Evolutionary conservation across 495 filamentous ascomycete species (phyloP), one percentile per base, ranked within the genome.

Genomic region (Evansstolkia leycettana): DNA sequence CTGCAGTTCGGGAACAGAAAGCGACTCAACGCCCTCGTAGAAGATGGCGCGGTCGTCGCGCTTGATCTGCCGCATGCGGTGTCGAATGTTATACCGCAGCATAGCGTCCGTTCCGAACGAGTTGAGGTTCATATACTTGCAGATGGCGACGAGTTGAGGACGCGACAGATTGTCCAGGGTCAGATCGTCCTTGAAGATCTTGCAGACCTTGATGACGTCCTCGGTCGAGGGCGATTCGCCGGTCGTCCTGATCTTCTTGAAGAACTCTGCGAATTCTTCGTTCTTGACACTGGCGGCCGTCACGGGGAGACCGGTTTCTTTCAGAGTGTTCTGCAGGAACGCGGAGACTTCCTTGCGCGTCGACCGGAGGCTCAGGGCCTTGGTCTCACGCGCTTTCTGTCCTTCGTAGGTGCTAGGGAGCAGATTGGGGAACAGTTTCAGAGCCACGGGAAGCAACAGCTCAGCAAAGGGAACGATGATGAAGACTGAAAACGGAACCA

Each of bases 41-140:
- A 75, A 81, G 52, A 99, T 99, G 17, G 89, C 90, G 26, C 78
- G 78, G 61, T 99, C 90, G 47, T 99, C 90, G 28, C 85, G 75
- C 75, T 99, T 99, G 68, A 96, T 96, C 57, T 99, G 90, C 33
- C 89, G 80, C 92, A 99, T 96, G 33, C 88, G 80, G 64, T 94
- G 86, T 13, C 90, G 85, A 49, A 99, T 79, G 51, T 90, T 87
- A 62, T 96, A 99, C n/a, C 90, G 81, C 28, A 99, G 78, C 76
- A 96, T 87, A 48, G 80, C 78, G 56, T 99, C 90, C 13, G 92
- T 94, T 40, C 90, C 90, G 52, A 99, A 94, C 4, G 84, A 84
- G 64, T 86, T 92, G 28, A 99, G 69, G 59, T 95, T 96, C 78
- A 99, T 85, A 62, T 99, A 99, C 12, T 85, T 82, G 66, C 89